Base-by-base conservation (phyloP, 495 filamentous ascomycete species). In the Hyaloscypha variabilis region DNA sequence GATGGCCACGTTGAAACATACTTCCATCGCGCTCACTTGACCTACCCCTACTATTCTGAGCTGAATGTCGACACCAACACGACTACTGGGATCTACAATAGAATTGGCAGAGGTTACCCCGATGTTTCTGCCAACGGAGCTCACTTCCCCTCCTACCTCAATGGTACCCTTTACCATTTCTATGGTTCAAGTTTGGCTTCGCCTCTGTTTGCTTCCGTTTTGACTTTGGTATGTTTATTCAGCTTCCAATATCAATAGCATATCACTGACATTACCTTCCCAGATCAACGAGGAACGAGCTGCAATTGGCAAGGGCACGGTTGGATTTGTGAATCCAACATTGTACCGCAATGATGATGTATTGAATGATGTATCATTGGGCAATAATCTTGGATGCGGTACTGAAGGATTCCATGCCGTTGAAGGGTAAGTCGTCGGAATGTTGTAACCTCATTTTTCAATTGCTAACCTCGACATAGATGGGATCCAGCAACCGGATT, bases 301-400 rank as follows among this genome's bases (percentile, higher is more conserved):
- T 6, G 73, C 71, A 4, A 70, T 65, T 3, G 82, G 82, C 6
- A 85, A 84, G 71, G 69, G 73, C 0, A 56, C 83, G 0, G 70
- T 85, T n/a, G 83, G 83, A 0, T 86, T 85, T 56, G 60, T 85
- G 6, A 85, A 86, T 64, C 78, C 81, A 0, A 75, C 76, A 1
- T 72, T 85, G 10, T 87, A 86, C 63, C 72, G 73, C 2, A 71
- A 83, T 53, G 76, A 81, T 0, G 69, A 76, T 29, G 75, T 77
- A 17, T 72, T 87, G 25, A 76, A 77, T 25, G 84, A 87, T 73
- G 76, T 87, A 28, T 78, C 74, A 6, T 72, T 76, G 34, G 83
- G 83, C 0, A 73, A 65, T 1, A 84, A 80, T 62, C 68, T 71
- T 6, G 82, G 82, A 8, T 85, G 83, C 70, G 77, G 71, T 3